Evolutionary conservation across 1,284 basidiomycete genomes (phyloP), one percentile per base, ranked within the genome.

Genomic region (Ustilago crameri): DNA sequence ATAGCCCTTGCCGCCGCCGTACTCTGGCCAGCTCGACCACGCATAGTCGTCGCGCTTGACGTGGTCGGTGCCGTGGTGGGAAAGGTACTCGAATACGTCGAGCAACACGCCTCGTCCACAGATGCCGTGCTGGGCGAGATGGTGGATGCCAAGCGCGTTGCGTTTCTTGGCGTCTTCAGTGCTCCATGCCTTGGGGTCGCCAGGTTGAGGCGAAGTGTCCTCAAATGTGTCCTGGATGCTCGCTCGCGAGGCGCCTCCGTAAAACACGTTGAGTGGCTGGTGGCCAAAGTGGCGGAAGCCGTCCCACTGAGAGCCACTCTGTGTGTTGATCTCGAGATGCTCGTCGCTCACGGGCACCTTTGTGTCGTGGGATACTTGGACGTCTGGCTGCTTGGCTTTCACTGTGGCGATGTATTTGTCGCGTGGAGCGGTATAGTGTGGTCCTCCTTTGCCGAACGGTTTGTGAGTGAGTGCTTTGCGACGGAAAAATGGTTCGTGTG

Each of bases 221-320:
- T 51, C 42, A 38, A 71, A 75, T 9, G 74, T 42, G 26, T 73
- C 63, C 22, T 79, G 65, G 26, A 74, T 69, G 41, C 52, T 73
- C 14, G 58, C 62, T 22, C 75, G 63, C 44, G 50, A 62, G 1
- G 58, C 73, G 43, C 69, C 76, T 30, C 67, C 62, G 62, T 74
- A 82, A 63, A 70, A 81, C 47, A 59, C 65, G 55, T 76, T 75
- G 47, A 73, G 71, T 8, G 52, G 57, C 40, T 66, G 51, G 32
- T 77, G 78, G 5, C 76, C 75, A 52, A 78, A 82, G 66, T 85
- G 84, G 4, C 81, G 60, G 47, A 84, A 79, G 3, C 90, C 89
- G 72, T 91, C 90, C 90, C 90, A 91, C 69, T 91, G 90, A 3
- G 89, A 87, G 23, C 90, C 89, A 0, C 89, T 89, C 84, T 91